These are phyloP conservation scores for Paecilomyces dactylethromorphus DNA, from an alignment of 2,329 filamentous ascomycete genomes.

Conservation along the genomic window DNA sequence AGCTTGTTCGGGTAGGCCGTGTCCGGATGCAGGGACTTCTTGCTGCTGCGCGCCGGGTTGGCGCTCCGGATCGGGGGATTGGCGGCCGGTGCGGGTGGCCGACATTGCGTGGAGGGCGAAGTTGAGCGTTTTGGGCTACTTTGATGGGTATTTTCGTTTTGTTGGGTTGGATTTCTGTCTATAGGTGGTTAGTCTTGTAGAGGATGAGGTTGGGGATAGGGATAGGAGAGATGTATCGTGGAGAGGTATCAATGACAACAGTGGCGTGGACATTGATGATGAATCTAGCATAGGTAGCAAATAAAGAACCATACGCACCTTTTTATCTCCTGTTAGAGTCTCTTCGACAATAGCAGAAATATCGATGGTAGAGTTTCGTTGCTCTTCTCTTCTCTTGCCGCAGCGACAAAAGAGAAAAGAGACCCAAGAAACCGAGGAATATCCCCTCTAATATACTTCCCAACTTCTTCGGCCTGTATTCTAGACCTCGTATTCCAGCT, in stretches of 20 bases:
- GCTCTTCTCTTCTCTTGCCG: too few relatives aligned
- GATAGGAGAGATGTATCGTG: too few relatives aligned
- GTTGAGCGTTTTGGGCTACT: constrained; percentile 20
- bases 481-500: too few relatives aligned
- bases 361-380: too few relatives aligned
- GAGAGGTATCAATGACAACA: too few relatives aligned
- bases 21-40: constrained; percentile 51
- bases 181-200: not conserved
- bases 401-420: too few relatives aligned
- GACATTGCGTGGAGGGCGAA: constrained; percentile 50
- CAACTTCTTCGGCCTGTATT: too few relatives aligned
- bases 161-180: not conserved
- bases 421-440: too few relatives aligned
- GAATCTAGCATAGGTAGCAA: not conserved
- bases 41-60: constrained; percentile 61
- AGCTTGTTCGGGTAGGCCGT: constrained; percentile 48
- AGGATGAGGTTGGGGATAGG: not conserved
- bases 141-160: constrained; percentile 15
- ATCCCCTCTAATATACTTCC: too few relatives aligned
- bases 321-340: too few relatives aligned
- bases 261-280: not conserved
- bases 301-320: not conserved
- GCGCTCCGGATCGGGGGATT: constrained; percentile 69
- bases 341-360: not conserved
- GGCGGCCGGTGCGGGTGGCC: constrained; percentile 57